Evolutionary conservation across 306 rosid species (phyloP), one percentile per base, ranked within the genome.

Genomic region (Oxytropis ochrocephala): DNA sequence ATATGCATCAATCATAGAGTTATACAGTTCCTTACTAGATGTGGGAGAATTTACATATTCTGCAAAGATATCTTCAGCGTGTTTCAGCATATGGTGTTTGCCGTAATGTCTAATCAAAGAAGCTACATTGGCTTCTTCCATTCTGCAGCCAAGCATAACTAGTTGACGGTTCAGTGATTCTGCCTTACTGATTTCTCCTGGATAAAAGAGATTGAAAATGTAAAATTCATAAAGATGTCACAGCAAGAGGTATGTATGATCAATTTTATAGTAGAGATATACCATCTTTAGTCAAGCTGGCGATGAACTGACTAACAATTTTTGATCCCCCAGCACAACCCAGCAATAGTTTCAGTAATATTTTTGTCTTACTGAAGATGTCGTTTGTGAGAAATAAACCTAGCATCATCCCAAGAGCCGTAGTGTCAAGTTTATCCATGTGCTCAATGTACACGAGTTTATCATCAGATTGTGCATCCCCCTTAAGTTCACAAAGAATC

Each of bases 1-100:
- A 74, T 85, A 93, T 19, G 86, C 94, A 86, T 86, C 87, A 35
- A 93, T 87, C 97, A 93, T 86, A 50, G 93, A 80, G 70, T 86
- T 84, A 77, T 75, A 85, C 32, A 86, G 56, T 49, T 75, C 74
- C 72, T 70, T 80, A 39, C 76, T 49, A 39, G 79, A 73, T 18
- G 70, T 51, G n/a, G 77, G 58, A 19, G 87, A 85, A 68, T 84
- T 86, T 27, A 64, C 78, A 79, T 82, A 86, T 76, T 78, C 82
- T 50, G 81, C 80, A 83, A 83, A 93, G 49, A 88, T 57, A 68
- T 86, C 91, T 71, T 82, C 78, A 36, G 98, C 98, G 67, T 82
- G 78, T 80, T 81, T 82, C 78, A 90, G 78, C 79, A 80, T 80
- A 44, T 44, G 85, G 60, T 85, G 88, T 81, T 86, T 90, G 66